phyloP scores from a whole-genome alignment of 148 eudicot species.

The Pouteria glomerata region DNA sequence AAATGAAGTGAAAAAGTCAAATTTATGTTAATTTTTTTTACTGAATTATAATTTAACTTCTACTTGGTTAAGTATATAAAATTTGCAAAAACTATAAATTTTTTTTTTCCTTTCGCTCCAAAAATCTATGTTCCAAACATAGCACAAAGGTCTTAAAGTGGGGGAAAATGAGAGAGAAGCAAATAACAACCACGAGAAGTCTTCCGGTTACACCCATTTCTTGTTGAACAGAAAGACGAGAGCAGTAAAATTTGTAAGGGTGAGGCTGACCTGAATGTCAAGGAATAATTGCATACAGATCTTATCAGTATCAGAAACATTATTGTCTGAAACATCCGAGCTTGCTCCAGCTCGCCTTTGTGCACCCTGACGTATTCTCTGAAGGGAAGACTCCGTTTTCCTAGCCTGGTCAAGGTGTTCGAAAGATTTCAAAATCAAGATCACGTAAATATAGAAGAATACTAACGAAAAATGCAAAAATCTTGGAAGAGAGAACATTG shows the following conservation, averaged over 20 bases:
- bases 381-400: slow-evolving; percentile 76
- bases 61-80: too few relatives aligned
- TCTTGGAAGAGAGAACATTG: not conserved
- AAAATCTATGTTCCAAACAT: too few relatives aligned
- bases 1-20: too few relatives aligned
- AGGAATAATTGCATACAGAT: slow-evolving; percentile 92
- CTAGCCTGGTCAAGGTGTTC: slow-evolving; percentile 46
- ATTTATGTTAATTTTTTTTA: too few relatives aligned
- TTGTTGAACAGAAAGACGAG: too few relatives aligned
- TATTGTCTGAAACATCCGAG: slow-evolving; percentile 69
- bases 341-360: slow-evolving; percentile 85
- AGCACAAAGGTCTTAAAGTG: too few relatives aligned
- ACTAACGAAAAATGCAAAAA: not conserved
- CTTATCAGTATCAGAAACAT: slow-evolving; percentile 83
- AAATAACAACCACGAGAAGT: too few relatives aligned
- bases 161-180: too few relatives aligned
- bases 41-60: too few relatives aligned
- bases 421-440: slow-evolving; percentile 7
- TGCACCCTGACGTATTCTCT: slow-evolving; percentile 73
- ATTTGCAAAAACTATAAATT: too few relatives aligned
- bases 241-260: not conserved
- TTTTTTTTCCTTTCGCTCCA: too few relatives aligned
- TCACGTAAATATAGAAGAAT: slow-evolving; percentile 4
- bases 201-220: too few relatives aligned
- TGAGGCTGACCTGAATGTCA: slow-evolving; percentile 72